These are phyloP conservation scores for Phoma sp. DNA, from an alignment of 2,329 filamentous ascomycete genomes.

Conservation along the genomic window DNA sequence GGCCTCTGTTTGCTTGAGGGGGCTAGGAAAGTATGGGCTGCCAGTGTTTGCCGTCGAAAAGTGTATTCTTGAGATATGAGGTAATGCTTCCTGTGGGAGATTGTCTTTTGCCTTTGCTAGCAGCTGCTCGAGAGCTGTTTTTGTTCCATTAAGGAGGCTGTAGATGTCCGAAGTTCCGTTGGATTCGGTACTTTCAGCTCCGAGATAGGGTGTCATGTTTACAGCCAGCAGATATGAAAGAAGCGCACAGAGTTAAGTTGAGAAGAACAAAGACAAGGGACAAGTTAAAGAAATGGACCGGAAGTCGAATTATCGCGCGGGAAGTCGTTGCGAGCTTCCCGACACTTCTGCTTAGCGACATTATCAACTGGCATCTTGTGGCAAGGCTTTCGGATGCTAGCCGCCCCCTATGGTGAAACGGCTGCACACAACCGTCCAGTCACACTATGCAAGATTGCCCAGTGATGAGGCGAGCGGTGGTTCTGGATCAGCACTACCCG, in stretches of 20 bases:
- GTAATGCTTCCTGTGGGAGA: slow-evolving; percentile 43
- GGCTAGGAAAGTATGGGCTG: slow-evolving; percentile 52
- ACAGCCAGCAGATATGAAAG: background rate
- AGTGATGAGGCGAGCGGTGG: background rate
- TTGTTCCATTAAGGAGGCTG: slow-evolving; percentile 45
- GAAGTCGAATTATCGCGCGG: slow-evolving; percentile 17
- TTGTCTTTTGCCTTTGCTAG: slow-evolving; percentile 42
- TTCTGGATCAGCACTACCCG: slow-evolving; percentile 13
- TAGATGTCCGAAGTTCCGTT: slow-evolving; percentile 27
- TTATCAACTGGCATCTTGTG: slow-evolving; percentile 20
- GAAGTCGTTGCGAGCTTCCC: slow-evolving; percentile 22
- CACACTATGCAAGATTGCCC: slow-evolving; percentile 6
- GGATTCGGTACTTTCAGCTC: slow-evolving; percentile 16
- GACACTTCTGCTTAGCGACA: slow-evolving; percentile 25
- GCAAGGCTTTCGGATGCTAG: slow-evolving; percentile 23
- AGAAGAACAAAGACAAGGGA: background rate
- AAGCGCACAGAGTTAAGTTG: slow-evolving; percentile 1
- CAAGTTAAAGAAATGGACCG: slow-evolving; percentile 11
- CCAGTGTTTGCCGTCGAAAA: slow-evolving; percentile 50
- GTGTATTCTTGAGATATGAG: slow-evolving; percentile 37
- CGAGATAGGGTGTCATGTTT: slow-evolving; percentile 41
- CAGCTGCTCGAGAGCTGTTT: slow-evolving; percentile 41
- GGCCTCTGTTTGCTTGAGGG: slow-evolving; percentile 62
- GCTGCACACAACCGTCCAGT: slow-evolving; percentile 14
- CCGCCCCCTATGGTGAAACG: slow-evolving; percentile 20